A percentile compares a stretch with the other conserved stretches of the same genome.
phyloP scores from a whole-genome alignment of 2,329 filamentous ascomycete genomes.

The Epichloe uncinata region DNA sequence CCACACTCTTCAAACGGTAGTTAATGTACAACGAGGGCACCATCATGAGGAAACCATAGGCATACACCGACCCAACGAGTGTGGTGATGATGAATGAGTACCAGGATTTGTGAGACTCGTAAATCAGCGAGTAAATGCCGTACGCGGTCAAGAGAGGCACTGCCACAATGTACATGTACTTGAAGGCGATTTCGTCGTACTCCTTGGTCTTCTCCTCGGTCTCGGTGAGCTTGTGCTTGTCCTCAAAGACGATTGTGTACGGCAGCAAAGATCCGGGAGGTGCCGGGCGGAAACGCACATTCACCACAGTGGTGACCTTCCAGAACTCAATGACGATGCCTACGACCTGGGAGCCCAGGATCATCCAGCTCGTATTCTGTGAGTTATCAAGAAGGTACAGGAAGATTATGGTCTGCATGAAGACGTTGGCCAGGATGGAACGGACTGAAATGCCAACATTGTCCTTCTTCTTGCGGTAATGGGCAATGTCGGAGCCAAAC shows the following conservation, averaged over 20 bases:
- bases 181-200: constrained; percentile 95
- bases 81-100: constrained; percentile 94
- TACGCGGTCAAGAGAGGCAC: constrained; percentile 82
- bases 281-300: constrained; percentile 66
- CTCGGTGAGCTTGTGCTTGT: constrained; percentile 91
- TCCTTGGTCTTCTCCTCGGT: constrained; percentile 97
- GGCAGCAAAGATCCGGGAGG: constrained; percentile 59
- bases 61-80: constrained; percentile 89
- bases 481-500: constrained; percentile 93
- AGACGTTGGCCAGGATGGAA: constrained; percentile 90
- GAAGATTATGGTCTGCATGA: constrained; percentile 95
- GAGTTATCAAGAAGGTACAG: constrained; percentile 95
- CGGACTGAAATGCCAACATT: constrained; percentile 93
- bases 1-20: constrained; percentile 88
- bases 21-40: constrained; percentile 96
- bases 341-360: constrained; percentile 81
- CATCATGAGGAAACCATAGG: constrained; percentile 99
- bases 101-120: constrained; percentile 95
- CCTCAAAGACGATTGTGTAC: constrained; percentile 74
- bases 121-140: constrained; percentile 78
- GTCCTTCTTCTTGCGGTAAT: constrained; percentile 99
- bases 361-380: constrained; percentile 98
- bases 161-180: constrained; percentile 88
- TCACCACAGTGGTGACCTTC: constrained; percentile 94
- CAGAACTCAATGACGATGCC: constrained; percentile 61